Evolutionary conservation across 2,329 filamentous ascomycete species (phyloP), one percentile per base, ranked within the genome.

Genomic region (Penicillium sp.): DNA sequence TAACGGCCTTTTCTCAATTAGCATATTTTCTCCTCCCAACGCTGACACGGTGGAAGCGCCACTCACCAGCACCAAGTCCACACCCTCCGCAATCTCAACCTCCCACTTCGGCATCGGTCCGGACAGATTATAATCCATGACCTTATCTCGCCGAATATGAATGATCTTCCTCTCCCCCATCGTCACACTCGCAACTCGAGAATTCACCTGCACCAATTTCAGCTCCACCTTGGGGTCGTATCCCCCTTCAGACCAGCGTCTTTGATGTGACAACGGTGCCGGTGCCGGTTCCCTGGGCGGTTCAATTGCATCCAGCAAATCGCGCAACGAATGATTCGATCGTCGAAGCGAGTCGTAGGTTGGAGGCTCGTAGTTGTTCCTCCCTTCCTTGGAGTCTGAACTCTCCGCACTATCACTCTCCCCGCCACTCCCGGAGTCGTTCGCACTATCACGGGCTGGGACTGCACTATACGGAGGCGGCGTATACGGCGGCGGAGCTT

Each of bases 51-150:
- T 28, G 10, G 1, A 28, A 28, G 20, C 20, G 20, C 3, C 18
- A 60, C 60, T 55, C 40, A 63, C 60, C 49, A 63, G 28, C 20
- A 63, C 48, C 33, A 63, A 50, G 56, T 63, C 61, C 33, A 63
- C 61, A 1, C 61, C 59, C 40, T 62, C 59, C 0, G 55, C 54
- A 53, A 63, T 44, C 40, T 60, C 55, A 20, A 58, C 59, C 43
- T 62, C 57, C 61, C 61, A 63, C 44, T 46, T 52, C 24, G 50
- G 38, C 54, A 55, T 53, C 35, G 51, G 33, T 10, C 40, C 56
- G 6, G 44, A 46, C 24, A 46, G 38, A 28, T 44, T 46, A 46
- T 45, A 55, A 30, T 60, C 52, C 39, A 59, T 51, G 10, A 46
- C 38, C 48, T 56, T 55, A 20, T 51, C 51, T 16, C 54, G 39